Conservation (phyloP, 208 protist genomes). For the Wallacemonas sp. region DNA sequence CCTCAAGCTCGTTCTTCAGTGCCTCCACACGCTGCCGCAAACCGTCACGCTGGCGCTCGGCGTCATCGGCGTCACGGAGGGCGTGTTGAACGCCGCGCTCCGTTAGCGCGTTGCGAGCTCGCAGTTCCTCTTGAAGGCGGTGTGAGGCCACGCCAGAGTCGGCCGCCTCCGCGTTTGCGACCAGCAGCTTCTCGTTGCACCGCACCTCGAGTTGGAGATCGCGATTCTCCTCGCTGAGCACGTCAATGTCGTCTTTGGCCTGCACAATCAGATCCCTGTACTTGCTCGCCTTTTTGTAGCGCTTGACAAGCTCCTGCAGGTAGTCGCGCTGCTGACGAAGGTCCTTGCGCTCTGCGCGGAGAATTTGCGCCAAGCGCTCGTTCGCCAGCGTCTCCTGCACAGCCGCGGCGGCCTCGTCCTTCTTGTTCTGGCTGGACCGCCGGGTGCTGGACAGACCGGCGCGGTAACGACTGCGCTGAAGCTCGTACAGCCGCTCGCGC, state of each 20-base stretch:
- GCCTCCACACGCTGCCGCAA: constrained; percentile 37
- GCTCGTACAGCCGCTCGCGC: constrained; percentile 41
- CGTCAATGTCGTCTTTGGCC: constrained; percentile 52
- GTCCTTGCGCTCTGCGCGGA: constrained; percentile 47
- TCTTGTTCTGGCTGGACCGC: constrained; percentile 9
- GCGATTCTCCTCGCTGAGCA: constrained; percentile 53
- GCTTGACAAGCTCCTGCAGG: constrained; percentile 35
- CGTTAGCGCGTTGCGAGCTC: constrained; percentile 56
- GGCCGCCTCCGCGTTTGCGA: constrained; percentile 32
- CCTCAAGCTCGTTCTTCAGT: constrained; percentile 28
- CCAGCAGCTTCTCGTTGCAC: constrained; percentile 75
- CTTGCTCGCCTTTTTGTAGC: constrained; percentile 42
- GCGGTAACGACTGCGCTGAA: constrained; percentile 32
- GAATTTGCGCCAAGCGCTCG: constrained; percentile 40
- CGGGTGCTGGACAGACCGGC: constrained; percentile 21
- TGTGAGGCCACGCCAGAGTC: constrained; percentile 36
- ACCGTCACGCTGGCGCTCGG: constrained; percentile 46
- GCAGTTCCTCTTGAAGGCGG: constrained; percentile 65
- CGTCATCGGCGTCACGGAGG: constrained; percentile 50
- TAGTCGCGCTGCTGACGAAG: constrained; percentile 38
- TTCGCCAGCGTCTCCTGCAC: constrained; percentile 46
- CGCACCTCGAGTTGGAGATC: constrained; percentile 61
- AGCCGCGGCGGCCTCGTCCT: constrained; percentile 28
- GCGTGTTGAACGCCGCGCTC: constrained; percentile 56
- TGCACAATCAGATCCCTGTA: constrained; percentile 49